Percentiles rank a stretch among this genome's conserved stretches.
phyloP scores from a whole-genome alignment of 1,284 basidiomycete genomes.

The Ganoderma lingzhi region DNA sequence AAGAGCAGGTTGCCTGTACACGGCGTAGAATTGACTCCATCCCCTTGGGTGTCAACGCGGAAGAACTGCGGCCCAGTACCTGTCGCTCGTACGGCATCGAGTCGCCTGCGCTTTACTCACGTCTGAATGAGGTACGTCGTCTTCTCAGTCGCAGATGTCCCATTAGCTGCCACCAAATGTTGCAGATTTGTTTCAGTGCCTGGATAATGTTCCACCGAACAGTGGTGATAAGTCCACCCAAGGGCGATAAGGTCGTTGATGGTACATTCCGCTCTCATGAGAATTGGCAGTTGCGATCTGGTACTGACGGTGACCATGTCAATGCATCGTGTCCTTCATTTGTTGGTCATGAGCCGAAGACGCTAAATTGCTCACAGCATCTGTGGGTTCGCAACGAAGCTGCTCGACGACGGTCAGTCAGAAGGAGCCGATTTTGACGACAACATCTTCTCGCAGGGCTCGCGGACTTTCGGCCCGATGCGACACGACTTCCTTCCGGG shows the following conservation, averaged over 20 bases:
- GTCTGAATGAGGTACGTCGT: not conserved
- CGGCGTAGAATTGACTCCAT: not conserved
- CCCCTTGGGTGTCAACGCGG: not conserved
- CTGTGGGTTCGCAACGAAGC: slow-evolving; percentile 8
- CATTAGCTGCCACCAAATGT: not conserved
- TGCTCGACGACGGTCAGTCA: slow-evolving; percentile 6
- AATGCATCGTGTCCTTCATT: not conserved
- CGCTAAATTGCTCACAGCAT: not conserved
- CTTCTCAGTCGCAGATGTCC: not conserved
- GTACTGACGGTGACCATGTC: not conserved
- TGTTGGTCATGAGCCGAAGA: not conserved
- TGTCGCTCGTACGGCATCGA: slow-evolving; percentile 5
- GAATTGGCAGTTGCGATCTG: not conserved
- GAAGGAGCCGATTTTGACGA: slow-evolving; percentile 10
- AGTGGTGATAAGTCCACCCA: not conserved
- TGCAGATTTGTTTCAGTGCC: not conserved
- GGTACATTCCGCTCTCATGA: not conserved
- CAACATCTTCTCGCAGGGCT: slow-evolving; percentile 13
- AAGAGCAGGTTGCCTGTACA: not conserved
- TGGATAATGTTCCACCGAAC: not conserved
- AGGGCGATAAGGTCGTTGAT: not conserved
- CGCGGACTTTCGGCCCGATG: slow-evolving; percentile 19
- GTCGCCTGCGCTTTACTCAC: not conserved
- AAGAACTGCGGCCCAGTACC: slow-evolving; percentile 2
- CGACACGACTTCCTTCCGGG: slow-evolving; percentile 1